Evolutionary conservation across 129 eudicot species (phyloP).

Genomic region (Glebionis coronaria): DNA sequence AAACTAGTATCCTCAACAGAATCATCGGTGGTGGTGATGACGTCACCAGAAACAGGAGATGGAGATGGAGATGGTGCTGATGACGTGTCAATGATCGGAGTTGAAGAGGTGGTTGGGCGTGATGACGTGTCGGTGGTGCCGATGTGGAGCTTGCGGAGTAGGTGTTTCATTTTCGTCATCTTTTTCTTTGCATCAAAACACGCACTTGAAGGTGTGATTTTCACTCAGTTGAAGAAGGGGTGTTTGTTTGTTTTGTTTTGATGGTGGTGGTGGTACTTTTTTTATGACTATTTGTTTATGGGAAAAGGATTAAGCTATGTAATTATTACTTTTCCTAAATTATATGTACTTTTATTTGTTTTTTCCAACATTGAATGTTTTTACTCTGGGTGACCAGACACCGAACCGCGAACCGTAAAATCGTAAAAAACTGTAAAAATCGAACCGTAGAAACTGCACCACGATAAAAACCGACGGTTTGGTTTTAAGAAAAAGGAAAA

Average conservation of each 20-base stretch:
- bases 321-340: conserved; percentile 15
- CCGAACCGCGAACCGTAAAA: too few relatives aligned
- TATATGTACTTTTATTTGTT: background rate
- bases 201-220: background rate
- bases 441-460: too few relatives aligned
- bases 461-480: too few relatives aligned
- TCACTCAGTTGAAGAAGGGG: background rate
- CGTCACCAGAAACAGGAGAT: conserved; percentile 7
- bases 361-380: too few relatives aligned
- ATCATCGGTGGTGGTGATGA: conserved; percentile 19
- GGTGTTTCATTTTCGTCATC: conserved; percentile 88
- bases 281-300: background rate
- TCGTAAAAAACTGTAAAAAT: too few relatives aligned
- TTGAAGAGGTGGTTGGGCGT: conserved; percentile 20
- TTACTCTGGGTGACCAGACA: too few relatives aligned
- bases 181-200: conserved; percentile 45
- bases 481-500: too few relatives aligned
- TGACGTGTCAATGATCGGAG: conserved; percentile 17
- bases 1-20: conserved; percentile 21
- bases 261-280: too few relatives aligned
- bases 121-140: conserved; percentile 50
- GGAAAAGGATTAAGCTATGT: conserved; percentile 14
- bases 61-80: too few relatives aligned
- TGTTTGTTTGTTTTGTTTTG: background rate
- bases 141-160: conserved; percentile 86